These are phyloP conservation scores for Boletus vermiculosoides DNA, from an alignment of 768 basidiomycete genomes.

Conservation along the genomic window DNA sequence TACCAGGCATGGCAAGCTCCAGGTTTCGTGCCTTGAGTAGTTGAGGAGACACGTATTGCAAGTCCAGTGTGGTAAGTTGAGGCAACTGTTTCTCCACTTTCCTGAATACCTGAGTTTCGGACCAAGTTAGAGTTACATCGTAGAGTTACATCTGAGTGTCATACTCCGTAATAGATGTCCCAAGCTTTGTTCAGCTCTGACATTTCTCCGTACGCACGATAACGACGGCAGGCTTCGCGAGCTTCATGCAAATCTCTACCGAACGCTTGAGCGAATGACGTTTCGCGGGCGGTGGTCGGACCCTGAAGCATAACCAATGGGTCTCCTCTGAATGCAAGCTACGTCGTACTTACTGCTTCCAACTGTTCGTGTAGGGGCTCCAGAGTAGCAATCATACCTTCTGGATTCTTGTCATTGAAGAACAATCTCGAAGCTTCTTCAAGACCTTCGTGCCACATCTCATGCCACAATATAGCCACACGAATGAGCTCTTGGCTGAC, in stretches of 20 bases:
- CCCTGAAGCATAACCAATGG: conserved; percentile 51
- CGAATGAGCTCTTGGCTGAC: conserved; percentile 95
- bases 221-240: conserved; percentile 85
- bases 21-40: conserved; percentile 85
- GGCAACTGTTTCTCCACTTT: conserved; percentile 94
- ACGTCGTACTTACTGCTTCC: conserved; percentile 60
- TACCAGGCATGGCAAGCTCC: conserved; percentile 95
- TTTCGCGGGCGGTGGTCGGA: conserved; percentile 91
- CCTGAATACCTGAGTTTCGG: conserved; percentile 74
- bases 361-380: conserved; percentile 93
- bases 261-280: conserved; percentile 91
- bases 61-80: conserved; percentile 81
- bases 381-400: conserved; percentile 92
- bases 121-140: conserved; percentile 2
- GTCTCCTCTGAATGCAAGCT: background rate
- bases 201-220: conserved; percentile 80
- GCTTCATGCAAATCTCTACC: conserved; percentile 91
- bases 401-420: conserved; percentile 95
- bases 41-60: conserved; percentile 96
- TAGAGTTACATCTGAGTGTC: conserved; percentile 21
- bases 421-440: conserved; percentile 97
- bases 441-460: conserved; percentile 96
- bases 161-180: conserved; percentile 95
- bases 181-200: conserved; percentile 94
- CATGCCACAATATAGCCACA: conserved; percentile 98